Base-by-base conservation (phyloP, 2,329 filamentous ascomycete genomes). In the Eutypella sp. region DNA sequence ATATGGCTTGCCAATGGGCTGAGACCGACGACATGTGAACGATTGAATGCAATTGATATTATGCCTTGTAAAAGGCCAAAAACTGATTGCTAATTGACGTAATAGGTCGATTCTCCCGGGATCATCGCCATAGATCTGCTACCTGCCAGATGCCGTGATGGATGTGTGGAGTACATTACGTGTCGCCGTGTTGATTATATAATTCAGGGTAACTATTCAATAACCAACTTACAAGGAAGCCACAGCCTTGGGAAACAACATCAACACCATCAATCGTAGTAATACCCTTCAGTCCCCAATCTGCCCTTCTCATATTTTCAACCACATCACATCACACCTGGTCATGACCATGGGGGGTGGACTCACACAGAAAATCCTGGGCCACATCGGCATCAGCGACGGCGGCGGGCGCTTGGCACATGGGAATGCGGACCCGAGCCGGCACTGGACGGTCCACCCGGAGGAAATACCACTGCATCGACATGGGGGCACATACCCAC, bases 401-500 rank as follows among this genome's bases (percentile, higher is more conserved):
- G n/a, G 39, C 18, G 20, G 40, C 40, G 16, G 23, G 36, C 23
- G 23, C 8, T 31, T n/a, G 15, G 19, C 25, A 23, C 5, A 19
- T 5, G n/a, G n/a, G n/a, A 3, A 22, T 11, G 19, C n/a, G 19
- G 36, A 39, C 9, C 42, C 46, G 15, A 37, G 22, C 29, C 25
- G 36, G 13, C 27, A 33, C 22, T 60, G 57, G 46, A 75, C 74
- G 2, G 69, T 72, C 3, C 63, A 45, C 0, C 69, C 71, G 62
- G 78, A 69, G 37, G 68, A 74, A 49, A 75, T 76, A 19, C 59
- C 66, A 19, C 60, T 68, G 6, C 59, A 68, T 37, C 55, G 61
- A 3, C 39, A 51, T 11, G 59, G 59, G 10, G 72, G 71, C 40
- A 74, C 72, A 1, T 76, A 76, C 48, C 71, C 72, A 1, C 72